Conservation (phyloP, 2,329 filamentous ascomycete species). For the Paramyrothecium sp. region DNA sequence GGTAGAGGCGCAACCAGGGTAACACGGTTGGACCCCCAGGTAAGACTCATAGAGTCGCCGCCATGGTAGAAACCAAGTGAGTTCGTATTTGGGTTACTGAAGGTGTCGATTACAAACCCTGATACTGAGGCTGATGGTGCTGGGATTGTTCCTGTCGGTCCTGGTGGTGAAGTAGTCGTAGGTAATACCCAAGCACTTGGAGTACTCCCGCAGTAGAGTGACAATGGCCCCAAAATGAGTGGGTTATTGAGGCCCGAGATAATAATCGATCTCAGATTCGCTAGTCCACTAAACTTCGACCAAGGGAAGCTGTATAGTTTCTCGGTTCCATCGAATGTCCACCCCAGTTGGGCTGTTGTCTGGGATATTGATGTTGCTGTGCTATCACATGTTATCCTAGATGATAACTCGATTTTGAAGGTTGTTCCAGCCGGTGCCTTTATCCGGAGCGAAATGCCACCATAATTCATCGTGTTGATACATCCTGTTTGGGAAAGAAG, state of each 20-base stretch:
- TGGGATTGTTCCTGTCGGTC: constrained; percentile 45
- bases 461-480: constrained; percentile 49
- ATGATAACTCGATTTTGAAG: constrained; percentile 51
- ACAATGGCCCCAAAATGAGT: constrained; percentile 54
- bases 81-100: constrained; percentile 51
- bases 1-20: constrained; percentile 33
- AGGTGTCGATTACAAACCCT: constrained; percentile 60
- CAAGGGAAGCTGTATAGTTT: constrained; percentile 59
- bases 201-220: constrained; percentile 55
- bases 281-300: constrained; percentile 44
- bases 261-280: constrained; percentile 52
- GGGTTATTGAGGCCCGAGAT: constrained; percentile 44
- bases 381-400: constrained; percentile 41
- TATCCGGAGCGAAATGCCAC: constrained; percentile 55
- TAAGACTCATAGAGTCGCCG: constrained; percentile 56
- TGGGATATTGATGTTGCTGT: constrained; percentile 31
- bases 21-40: constrained; percentile 48
- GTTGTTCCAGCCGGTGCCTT: constrained; percentile 50
- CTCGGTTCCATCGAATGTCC: constrained; percentile 60
- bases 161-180: constrained; percentile 34
- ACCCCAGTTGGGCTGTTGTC: constrained; percentile 50
- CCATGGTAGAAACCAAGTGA: constrained; percentile 65
- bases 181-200: constrained; percentile 47
- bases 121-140: constrained; percentile 47
- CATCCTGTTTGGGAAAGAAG: constrained; percentile 58